Base-by-base conservation (phyloP, 208 protist genomes). In the Borovskyia barvae region DNA sequence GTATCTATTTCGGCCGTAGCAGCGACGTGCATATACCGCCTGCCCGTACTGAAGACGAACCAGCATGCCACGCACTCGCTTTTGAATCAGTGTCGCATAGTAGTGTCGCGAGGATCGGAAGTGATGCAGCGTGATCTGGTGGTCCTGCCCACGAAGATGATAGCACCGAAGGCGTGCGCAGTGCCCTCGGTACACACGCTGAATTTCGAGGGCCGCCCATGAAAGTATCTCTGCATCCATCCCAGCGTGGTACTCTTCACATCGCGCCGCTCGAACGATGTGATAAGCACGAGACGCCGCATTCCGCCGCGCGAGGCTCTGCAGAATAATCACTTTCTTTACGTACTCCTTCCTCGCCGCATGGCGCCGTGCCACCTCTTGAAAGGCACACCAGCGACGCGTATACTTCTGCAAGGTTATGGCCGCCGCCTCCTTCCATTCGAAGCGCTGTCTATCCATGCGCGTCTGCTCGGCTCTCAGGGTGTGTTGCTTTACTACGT, bases 61-160 rank as follows among this genome's bases (percentile, higher is more conserved):
- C 20, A 85, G 55, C 80, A 79, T 85, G 20, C 86, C 82, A 28
- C 86, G 80, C 53, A 87, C 77, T 4, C 48, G 59, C 50, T 80
- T 88, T 49, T 93, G 86, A 53, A 93, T 93, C 12, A 87, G 26
- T 24, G 75, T 87, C n/a, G 82, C 86, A 59, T 80, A 88, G 66
- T 88, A 85, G 32, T 80, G 66, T 2, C 78, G 66, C 3, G 82
- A 90, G 41, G 74, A 67, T 17, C 58, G 70, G 24, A 87, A 68
- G 52, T 93, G 82, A 42, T 85, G 86, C 15, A 85, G 82, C 32
- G 76, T 73, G 24, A 68, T 80, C 15, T 57, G 39, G 36, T 77
- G 70, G 12, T 24, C n/a, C 22, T 77, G 51, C 8, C 86, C 86
- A 17, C 43, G 52, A 20, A 63, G 63, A 42, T 48, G 33, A 48